Conservation (phyloP, 495 filamentous ascomycete genomes). For the Aspergillus sclerotioniger region DNA sequence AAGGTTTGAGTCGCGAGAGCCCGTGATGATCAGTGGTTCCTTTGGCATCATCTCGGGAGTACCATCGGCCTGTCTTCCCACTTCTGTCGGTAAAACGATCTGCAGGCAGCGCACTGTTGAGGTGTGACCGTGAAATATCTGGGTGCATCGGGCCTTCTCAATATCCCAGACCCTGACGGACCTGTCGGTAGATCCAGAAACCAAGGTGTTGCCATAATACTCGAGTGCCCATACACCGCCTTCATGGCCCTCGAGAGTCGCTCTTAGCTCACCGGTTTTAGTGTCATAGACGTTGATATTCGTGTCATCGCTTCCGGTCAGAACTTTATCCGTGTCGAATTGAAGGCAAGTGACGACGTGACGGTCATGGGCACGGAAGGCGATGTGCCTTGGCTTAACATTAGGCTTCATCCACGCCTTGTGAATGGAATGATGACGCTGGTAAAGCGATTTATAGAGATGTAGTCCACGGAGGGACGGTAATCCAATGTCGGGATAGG, state of each 20-base stretch:
- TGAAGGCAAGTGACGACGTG: constrained; percentile 98
- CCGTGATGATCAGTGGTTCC: constrained; percentile 93
- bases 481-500: constrained; percentile 77
- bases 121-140: constrained; percentile 95
- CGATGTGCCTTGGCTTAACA: constrained; percentile 87
- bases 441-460: constrained; percentile 95
- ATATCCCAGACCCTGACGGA: constrained; percentile 99
- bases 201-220: constrained; percentile 90
- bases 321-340: constrained; percentile 95
- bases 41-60: constrained; percentile 82
- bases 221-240: constrained; percentile 98
- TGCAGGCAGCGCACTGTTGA: constrained; percentile 96
- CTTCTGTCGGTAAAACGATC: constrained; percentile 82
- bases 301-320: constrained; percentile 96
- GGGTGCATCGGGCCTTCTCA: constrained; percentile 81
- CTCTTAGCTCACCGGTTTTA: constrained; percentile 82
- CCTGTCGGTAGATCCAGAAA: constrained; percentile 94
- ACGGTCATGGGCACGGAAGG: constrained; percentile 90
- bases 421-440: constrained; percentile 83
- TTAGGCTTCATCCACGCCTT: constrained; percentile 85
- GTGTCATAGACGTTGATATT: constrained; percentile 99
- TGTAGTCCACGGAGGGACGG: constrained; percentile 77
- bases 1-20: constrained; percentile 90
- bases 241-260: constrained; percentile 86
- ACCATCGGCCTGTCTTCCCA: constrained; percentile 71